These are phyloP conservation scores for Penicillium sp. DNA, from an alignment of 2,329 filamentous ascomycete genomes.

Conservation along the genomic window DNA sequence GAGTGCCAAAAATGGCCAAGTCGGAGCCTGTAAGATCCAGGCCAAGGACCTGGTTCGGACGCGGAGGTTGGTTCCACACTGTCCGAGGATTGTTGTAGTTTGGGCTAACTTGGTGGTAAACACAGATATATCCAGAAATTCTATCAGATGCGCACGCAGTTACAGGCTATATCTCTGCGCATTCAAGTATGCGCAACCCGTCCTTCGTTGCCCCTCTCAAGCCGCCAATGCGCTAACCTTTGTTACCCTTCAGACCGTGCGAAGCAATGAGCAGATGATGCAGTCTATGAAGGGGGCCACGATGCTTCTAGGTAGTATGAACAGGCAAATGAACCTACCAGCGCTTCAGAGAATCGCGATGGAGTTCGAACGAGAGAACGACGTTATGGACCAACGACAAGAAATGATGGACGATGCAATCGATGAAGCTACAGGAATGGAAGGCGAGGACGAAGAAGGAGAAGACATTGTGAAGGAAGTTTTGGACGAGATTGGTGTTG, in stretches of 20 bases:
- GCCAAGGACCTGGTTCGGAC: constrained; percentile 95
- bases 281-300: constrained; percentile 99
- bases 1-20: constrained; percentile 95
- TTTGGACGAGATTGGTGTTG: constrained; percentile 93
- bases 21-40: constrained; percentile 98
- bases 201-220: neutral
- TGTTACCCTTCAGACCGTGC: constrained; percentile 69
- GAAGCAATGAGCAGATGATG: constrained; percentile 99
- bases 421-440: constrained; percentile 90
- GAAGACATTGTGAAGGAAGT: constrained; percentile 98
- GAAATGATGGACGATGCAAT: constrained; percentile 99
- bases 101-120: constrained; percentile 4
- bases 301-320: constrained; percentile 91
- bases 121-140: constrained; percentile 93
- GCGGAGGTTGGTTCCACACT: constrained; percentile 59
- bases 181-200: constrained; percentile 69
- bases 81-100: neutral
- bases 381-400: constrained; percentile 98
- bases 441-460: constrained; percentile 83
- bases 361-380: constrained; percentile 98
- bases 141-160: constrained; percentile 94
- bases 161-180: constrained; percentile 91
- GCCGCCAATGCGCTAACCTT: constrained; percentile 6
- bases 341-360: constrained; percentile 94
- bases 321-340: constrained; percentile 94